Base-by-base conservation (phyloP, 257 asterid genomes). In the Solanum ossicruentum region DNA sequence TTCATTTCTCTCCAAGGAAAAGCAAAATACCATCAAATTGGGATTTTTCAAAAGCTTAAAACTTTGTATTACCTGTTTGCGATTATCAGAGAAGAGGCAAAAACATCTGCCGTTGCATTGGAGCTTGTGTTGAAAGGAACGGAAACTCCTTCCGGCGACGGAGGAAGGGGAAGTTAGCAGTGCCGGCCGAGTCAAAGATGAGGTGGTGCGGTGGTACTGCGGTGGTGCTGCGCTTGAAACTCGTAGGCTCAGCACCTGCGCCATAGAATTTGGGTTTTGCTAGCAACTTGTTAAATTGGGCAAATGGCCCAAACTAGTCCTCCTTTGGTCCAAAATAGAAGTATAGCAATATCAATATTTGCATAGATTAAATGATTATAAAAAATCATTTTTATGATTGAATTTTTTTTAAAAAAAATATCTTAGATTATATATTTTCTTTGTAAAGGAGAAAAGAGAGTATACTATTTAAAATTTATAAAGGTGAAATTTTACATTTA, bases 31-130 rank as follows among this genome's bases (percentile, higher is more conserved):
- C 54, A 70, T 18, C 16, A 70, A 39, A 18, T n/a, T 39, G 16
- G 26, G 52, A 39, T 36, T 39, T 70, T 39, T 67, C 15, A 1
- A 83, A 32, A 52, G 13, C 9, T 52, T 49, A 13, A 69, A 1
- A 7, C 81, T 67, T 72, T 51, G 82, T 75, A 93, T 61, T 67
- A 95, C 98, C 97, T 93, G 94, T 89, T 86, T 95, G 84, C 93
- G 89, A 85, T 92, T 94, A 78, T 89, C 87, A 20, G 96, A 93
- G 85, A 95, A 95, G 80, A 95, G 93, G 92, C 98, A 95, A 71
- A 88, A 90, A 83, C 91, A 85, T 82, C 91, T 89, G 87, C 90
- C 91, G 73, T 85, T 85, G 91, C 94, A 91, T 49, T 86, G 82
- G 87, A 92, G 84, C 54, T 89, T 89, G 17, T 78, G 90, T 11